Conservation (phyloP, 192 early-diverging fungal species). For the Rhizophagus prolifer region DNA sequence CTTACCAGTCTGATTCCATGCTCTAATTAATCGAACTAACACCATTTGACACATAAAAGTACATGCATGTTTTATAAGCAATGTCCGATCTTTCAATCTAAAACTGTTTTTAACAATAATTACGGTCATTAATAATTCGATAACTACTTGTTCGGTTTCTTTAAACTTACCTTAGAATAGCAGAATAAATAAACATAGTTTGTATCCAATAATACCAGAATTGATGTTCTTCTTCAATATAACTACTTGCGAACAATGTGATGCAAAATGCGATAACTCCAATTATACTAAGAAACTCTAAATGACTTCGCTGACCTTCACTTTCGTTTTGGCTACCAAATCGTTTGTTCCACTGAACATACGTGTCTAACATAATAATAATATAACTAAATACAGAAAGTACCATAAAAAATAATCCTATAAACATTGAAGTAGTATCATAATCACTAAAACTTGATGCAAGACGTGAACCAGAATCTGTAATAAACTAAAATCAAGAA, state of each 20-base stretch:
- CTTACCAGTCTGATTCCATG: conserved; percentile 50
- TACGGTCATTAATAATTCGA: conserved; percentile 4
- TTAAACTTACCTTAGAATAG: conserved; percentile 39
- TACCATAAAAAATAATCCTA: conserved; percentile 38
- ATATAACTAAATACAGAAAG: conserved; percentile 34
- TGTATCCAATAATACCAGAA: conserved; percentile 46
- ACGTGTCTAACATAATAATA: background rate
- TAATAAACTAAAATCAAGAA: no score
- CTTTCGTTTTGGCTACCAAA: conserved; percentile 30
- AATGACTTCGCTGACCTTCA: conserved; percentile 16
- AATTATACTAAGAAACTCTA: conserved; percentile 32
- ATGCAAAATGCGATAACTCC: conserved; percentile 64
- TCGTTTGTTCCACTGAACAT: conserved; percentile 6
- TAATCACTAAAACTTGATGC: background rate
- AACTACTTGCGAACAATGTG: conserved; percentile 20
- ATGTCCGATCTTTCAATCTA: background rate
- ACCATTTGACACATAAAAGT: conserved; percentile 36
- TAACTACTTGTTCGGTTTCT: background rate
- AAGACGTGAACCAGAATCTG: background rate
- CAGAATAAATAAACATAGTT: conserved; percentile 52
- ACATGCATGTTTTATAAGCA: background rate
- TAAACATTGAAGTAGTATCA: conserved; percentile 33
- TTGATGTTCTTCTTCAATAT: background rate
- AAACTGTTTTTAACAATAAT: background rate
- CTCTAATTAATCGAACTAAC: conserved; percentile 40